Base-by-base conservation (phyloP, 2,329 filamentous ascomycete genomes). In the Sordariomycetes sp. region DNA sequence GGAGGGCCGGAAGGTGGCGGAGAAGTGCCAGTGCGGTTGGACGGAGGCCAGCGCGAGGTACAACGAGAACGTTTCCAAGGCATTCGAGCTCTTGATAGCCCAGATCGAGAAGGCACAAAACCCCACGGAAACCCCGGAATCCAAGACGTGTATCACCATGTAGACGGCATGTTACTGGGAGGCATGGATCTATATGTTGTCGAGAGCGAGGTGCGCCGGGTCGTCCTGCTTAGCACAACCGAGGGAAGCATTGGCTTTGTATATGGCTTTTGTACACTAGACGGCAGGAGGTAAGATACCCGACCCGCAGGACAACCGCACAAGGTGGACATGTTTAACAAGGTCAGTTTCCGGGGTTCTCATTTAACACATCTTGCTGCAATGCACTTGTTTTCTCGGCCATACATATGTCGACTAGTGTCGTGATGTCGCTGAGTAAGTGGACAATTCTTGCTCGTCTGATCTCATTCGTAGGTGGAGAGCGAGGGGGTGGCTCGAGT, bases 31-130 rank as follows among this genome's bases (percentile, higher is more conserved):
- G 61, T 97, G 92, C 72, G 90, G 87, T 42, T 96, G 90, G 82
- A 96, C 90, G 53, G 94, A 99, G 74, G 90, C 94, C 58, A 95
- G 89, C 67, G 94, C 94, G 32, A 83, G 91, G 59, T 95, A 94
- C 72, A 91, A 96, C 70, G 89, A 91, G 74, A 96, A 97, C 68
- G 94, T 99, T 54, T 79, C 80, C 64, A 91, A 90, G 71, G 89
- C 90, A 2, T 99, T 99, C 68, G 92, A 97, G 72, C 79, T 95
- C 62, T 86, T 99, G 76, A 90, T 99, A 65, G 89, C 81, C 54
- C 89, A 97, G 76, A 91, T 99, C 61, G 94, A 99, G 74, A 95
- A 95, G 73, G 85, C 86, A 28, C 88, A 95, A 72, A 95, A 95
- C 68, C 91, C 92, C 1, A 85, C 85, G 65, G 89, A 96, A 72